Evolutionary conservation across 192 early-diverging fungal genomes (phyloP), one percentile per base, ranked within the genome.

Genomic region (Gamsiella multidivaricata): DNA sequence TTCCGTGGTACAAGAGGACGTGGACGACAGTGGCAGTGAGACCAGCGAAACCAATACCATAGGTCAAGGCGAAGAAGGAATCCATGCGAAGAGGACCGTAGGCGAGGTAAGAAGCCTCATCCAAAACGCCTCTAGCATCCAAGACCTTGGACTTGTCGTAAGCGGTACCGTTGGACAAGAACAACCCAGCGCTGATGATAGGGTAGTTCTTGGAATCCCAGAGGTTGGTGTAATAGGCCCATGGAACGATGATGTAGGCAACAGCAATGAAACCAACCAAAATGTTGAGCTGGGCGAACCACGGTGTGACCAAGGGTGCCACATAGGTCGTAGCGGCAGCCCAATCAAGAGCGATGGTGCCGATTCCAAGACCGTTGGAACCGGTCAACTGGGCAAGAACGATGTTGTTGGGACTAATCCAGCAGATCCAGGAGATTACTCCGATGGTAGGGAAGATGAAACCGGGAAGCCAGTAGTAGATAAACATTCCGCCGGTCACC

Each of bases 391-490:
- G n/a, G n/a, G n/a, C n/a, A n/a, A n/a, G n/a, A n/a, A n/a, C n/a
- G n/a, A 62, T 34, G 76, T 81, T 83, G 26, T 70, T 45, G 68
- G 74, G 80, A 11, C 49, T 66, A 61, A 80, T 69, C 84, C 83
- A 84, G 81, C 86, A 85, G 25, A 69, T 65, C 80, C 81, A 82
- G 23, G 82, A 79, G n/a, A n/a, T n/a, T n/a, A n/a, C n/a, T n/a
- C n/a, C n/a, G n/a, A n/a, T n/a, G n/a, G n/a, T n/a, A n/a, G n/a
- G n/a, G n/a, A n/a, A n/a, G n/a, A n/a, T n/a, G n/a, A n/a, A n/a
- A n/a, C n/a, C 74, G 3, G 91, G 91, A 5, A 92, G 49, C 79
- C 83, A 89, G 46, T 85, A 76, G 47, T 84, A 92, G 7, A 87
- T 45, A 26, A 88, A 86, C 65, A 79, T 81, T n/a, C 51, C 79